Base-by-base conservation (phyloP, 139 green algal species). In the Spirogloea muscicola region DNA sequence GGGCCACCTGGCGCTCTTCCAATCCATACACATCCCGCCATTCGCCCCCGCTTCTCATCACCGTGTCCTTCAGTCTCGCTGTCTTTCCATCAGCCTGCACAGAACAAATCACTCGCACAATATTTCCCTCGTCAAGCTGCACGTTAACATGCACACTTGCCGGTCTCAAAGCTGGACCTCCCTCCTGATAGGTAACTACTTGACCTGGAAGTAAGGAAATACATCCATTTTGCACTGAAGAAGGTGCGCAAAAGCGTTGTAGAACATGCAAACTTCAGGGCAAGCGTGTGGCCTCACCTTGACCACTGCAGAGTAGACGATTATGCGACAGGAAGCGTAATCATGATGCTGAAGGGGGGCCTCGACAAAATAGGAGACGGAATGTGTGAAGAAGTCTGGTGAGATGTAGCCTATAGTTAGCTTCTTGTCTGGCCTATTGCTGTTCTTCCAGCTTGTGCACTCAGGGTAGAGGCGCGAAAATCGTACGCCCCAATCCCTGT, bases 301-400 rank as follows among this genome's bases (percentile, higher is more conserved):
- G 2, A 79, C 72, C 3, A 79, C 66, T 5, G 74, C 84, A 46
- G 41, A 83, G 68, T 93, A 93, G 0, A 89, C 82, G 44, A 91
- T 82, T 61, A 77, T 41, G 18, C 72, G 51, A 25, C 72, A 68
- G 3, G 18, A 51, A 7, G 46, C 41, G 40, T 27, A 49, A 84
- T 82, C 38, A 83, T 96, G 92, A 60, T 90, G 76, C 1, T 72
- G 67, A n/a, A 98, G 85, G 0, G 93, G 92, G 3, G 89, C 94
- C 79, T 97, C 88, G 0, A 91, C 91, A 88, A 98, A 98, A 84
- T 97, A 98, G 43, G 88, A 95, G 21, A 98, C 94, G 0, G 85
- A 93, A 83, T 98, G 94, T 1, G 90, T 96, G 86, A 95, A 96
- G 41, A 96, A 84, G 83, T 98, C 94, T 1, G 94, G 91, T 1